Evolutionary conservation across 2,329 filamentous ascomycete species (phyloP).

Genomic region (Trichoderma gracile): DNA sequence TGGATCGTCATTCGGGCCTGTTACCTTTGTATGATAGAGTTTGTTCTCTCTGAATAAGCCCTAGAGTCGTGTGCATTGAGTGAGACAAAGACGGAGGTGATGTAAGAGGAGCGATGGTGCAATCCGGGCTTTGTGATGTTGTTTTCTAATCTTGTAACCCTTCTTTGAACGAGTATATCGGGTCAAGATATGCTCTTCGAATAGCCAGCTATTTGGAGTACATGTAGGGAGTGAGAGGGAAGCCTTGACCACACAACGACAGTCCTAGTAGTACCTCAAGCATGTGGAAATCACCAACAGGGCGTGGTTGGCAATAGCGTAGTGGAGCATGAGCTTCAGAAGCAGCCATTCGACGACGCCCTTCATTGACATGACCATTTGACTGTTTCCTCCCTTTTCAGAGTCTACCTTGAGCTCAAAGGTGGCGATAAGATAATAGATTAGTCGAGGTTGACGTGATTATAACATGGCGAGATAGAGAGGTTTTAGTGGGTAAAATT

Average conservation of each 20-base stretch:
- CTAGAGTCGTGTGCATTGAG: not conserved
- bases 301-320: no score
- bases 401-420: no score
- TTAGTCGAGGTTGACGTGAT: constrained; percentile 3
- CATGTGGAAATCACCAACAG: no score
- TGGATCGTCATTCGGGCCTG: constrained; percentile 9
- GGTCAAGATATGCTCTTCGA: no score
- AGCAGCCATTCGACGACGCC: not conserved
- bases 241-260: no score
- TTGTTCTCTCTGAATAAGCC: not conserved
- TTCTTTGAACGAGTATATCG: no score
- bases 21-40: not conserved
- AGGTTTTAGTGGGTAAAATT: not conserved
- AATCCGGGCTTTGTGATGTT: not conserved
- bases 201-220: no score
- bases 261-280: no score
- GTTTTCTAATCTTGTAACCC: not conserved
- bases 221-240: no score
- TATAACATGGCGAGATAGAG: not conserved
- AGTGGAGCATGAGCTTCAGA: no score
- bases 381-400: no score
- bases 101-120: not conserved
- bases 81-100: not conserved
- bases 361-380: not conserved
- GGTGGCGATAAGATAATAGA: not conserved